phyloP scores from a whole-genome alignment of 257 asterid genomes.

The Nicotiana otophora region DNA sequence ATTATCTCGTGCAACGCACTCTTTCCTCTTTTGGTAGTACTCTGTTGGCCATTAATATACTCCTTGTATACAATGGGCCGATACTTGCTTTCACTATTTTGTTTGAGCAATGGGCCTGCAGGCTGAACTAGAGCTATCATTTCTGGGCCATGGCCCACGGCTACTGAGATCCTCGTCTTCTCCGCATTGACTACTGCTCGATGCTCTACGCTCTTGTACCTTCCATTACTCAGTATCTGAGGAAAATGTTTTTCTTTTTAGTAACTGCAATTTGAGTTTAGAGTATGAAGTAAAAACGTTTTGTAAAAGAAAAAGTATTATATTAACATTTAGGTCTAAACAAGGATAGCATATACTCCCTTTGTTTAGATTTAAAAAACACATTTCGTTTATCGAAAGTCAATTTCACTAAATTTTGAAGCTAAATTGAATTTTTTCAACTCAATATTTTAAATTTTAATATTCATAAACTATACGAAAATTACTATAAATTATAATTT shows the following conservation, averaged over 20 bases:
- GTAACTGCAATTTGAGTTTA: not conserved
- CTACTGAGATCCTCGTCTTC: slow-evolving; percentile 42
- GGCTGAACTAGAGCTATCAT: not conserved
- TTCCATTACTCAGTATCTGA: slow-evolving; percentile 57
- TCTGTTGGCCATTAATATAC: not conserved
- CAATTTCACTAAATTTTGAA: no score
- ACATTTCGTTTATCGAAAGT: no score
- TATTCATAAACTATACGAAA: no score
- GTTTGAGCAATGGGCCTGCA: not conserved
- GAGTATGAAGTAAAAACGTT: not conserved
- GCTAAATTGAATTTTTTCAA: no score
- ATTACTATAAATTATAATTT: no score
- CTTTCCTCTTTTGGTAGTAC: not conserved
- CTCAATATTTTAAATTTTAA: no score
- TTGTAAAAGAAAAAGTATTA: not conserved
- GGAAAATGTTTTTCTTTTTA: not conserved
- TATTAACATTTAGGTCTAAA: not conserved
- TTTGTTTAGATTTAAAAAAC: no score
- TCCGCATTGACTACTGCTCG: slow-evolving; percentile 34
- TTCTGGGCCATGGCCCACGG: slow-evolving; percentile 26
- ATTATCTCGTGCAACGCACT: not conserved
- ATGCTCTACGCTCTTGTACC: slow-evolving; percentile 59
- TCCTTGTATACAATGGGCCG: not conserved
- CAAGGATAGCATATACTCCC: no score
- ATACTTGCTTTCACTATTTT: not conserved